These are phyloP conservation scores for Lentinula edodes DNA, from an alignment of 768 basidiomycete genomes.

Conservation along the genomic window DNA sequence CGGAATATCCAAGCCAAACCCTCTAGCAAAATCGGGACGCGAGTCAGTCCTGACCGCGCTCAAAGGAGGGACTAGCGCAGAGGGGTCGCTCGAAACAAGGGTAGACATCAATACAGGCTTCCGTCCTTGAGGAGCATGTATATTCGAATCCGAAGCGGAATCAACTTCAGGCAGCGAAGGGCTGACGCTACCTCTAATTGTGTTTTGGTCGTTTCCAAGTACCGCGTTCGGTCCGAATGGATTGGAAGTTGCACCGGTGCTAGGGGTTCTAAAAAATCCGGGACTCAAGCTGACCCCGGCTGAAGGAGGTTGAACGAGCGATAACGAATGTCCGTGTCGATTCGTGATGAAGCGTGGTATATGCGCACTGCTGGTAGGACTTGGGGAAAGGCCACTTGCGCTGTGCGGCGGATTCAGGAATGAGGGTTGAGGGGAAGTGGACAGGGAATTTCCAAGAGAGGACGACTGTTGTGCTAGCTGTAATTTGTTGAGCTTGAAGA, in stretches of 20 bases:
- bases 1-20: constrained; percentile 77
- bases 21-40: constrained; percentile 68
- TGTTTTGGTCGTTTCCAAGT: constrained; percentile 42
- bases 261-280: constrained; percentile 23
- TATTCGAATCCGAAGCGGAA: constrained; percentile 17
- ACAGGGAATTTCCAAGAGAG: constrained; percentile 44
- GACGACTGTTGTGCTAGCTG: constrained; percentile 60
- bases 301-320: constrained; percentile 56
- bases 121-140: constrained; percentile 53
- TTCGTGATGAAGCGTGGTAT: constrained; percentile 35
- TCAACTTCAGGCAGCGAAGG: constrained; percentile 15
- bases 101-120: constrained; percentile 40
- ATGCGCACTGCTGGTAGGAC: constrained; percentile 8
- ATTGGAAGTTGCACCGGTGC: constrained; percentile 43
- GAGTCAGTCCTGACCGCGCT: constrained; percentile 41
- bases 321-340: constrained; percentile 70
- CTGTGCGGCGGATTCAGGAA: constrained; percentile 48
- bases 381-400: constrained; percentile 15
- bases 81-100: not conserved
- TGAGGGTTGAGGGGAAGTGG: constrained; percentile 61
- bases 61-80: constrained; percentile 35
- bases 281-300: constrained; percentile 27
- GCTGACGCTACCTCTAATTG: not conserved
- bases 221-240: constrained; percentile 59
- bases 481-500: constrained; percentile 80